phyloP scores from a whole-genome alignment of 2,329 filamentous ascomycete genomes.

The Daldinia sp. region DNA sequence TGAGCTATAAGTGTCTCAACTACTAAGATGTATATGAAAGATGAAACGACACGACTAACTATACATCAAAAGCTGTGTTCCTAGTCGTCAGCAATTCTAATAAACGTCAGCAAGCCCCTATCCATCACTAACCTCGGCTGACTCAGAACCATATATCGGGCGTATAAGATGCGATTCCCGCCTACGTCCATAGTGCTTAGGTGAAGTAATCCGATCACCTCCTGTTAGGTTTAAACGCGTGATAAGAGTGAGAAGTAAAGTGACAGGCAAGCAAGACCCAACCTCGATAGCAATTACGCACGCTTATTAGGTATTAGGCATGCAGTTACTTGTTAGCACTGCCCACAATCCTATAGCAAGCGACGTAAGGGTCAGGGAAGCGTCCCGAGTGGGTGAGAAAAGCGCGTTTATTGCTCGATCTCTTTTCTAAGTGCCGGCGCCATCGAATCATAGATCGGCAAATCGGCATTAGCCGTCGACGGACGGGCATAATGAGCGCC shows the following conservation, averaged over 20 bases:
- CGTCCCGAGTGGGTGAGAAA: slow-evolving; percentile 11
- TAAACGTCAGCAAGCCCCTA: slow-evolving; percentile 14
- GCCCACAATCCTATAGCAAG: slow-evolving; percentile 4
- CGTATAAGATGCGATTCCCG: slow-evolving; percentile 19
- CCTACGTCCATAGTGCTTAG: slow-evolving; percentile 15
- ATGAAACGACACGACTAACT: not conserved
- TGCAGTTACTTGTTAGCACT: not conserved
- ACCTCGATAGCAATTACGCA: slow-evolving; percentile 7
- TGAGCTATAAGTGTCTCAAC: not conserved
- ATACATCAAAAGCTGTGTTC: not conserved
- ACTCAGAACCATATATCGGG: slow-evolving; percentile 29
- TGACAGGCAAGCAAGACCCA: slow-evolving; percentile 3
- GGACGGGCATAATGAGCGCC: slow-evolving; percentile 22
- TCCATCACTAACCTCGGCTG: slow-evolving; percentile 4
- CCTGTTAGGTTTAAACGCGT: not conserved
- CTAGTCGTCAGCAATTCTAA: not conserved
- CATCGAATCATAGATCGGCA: slow-evolving; percentile 22
- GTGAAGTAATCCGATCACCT: slow-evolving; percentile 8
- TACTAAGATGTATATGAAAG: not conserved
- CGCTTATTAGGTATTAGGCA: no score
- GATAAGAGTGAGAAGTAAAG: slow-evolving; percentile 7
- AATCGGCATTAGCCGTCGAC: slow-evolving; percentile 23
- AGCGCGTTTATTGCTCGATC: slow-evolving; percentile 1
- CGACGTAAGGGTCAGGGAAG: slow-evolving; percentile 13
- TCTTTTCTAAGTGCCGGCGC: not conserved